Conservation (phyloP, 2,329 filamentous ascomycete genomes). For the Raffaelea deltoideospora region DNA sequence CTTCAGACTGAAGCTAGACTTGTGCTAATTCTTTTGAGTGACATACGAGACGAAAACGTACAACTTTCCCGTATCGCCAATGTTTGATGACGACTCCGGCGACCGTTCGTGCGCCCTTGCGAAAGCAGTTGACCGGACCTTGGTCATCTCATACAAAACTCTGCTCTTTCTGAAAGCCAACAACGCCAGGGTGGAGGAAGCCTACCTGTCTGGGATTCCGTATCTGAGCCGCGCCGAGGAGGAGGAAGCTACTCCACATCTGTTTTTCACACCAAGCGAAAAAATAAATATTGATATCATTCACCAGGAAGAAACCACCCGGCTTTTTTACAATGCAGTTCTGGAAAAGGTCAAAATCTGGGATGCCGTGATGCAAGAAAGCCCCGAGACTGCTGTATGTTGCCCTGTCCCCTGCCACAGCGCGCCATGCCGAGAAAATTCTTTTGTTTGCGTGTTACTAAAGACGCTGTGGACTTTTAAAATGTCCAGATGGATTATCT, state of each 20-base stretch:
- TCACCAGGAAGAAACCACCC: neutral
- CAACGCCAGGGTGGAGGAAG: conserved; percentile 13
- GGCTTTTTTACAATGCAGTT: conserved; percentile 9
- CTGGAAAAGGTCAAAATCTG: too few species aligned
- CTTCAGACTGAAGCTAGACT: too few species aligned
- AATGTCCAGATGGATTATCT: conserved; percentile 1
- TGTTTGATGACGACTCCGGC: conserved; percentile 9
- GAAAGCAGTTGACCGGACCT: conserved; percentile 12
- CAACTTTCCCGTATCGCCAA: conserved; percentile 17
- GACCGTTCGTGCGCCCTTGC: conserved; percentile 8
- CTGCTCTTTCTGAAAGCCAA: conserved; percentile 16
- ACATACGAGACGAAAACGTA: conserved; percentile 14
- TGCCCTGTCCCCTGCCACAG: too few species aligned
- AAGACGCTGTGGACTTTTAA: neutral
- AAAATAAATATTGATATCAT: neutral
- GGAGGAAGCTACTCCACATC: too few species aligned
- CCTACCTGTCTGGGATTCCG: conserved; percentile 14
- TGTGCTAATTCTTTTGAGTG: too few species aligned
- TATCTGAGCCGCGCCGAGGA: conserved; percentile 17
- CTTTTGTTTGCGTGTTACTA: neutral
- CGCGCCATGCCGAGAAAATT: too few species aligned
- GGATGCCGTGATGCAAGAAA: too few species aligned
- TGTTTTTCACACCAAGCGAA: too few species aligned
- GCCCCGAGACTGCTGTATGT: neutral
- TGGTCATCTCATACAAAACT: conserved; percentile 15